These are phyloP conservation scores for Yarrowia galli DNA, from an alignment of 1,139 yeast genomes.

Conservation along the genomic window DNA sequence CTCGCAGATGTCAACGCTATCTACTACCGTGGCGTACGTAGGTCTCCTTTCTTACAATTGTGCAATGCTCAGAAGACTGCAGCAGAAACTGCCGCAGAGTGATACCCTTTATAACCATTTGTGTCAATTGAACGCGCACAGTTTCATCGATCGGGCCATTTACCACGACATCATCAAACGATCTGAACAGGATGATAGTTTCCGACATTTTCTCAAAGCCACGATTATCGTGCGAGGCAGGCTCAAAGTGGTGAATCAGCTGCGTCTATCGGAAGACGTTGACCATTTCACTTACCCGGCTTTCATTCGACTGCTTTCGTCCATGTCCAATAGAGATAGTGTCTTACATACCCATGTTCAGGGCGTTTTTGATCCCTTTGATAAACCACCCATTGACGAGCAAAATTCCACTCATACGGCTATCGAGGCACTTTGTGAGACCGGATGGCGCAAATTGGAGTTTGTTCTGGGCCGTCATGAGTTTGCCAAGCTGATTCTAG, in stretches of 20 bases:
- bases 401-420: not conserved
- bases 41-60: no score
- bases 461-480: not conserved
- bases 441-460: constrained; percentile 12
- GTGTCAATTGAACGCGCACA: not conserved
- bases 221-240: not conserved
- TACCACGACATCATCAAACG: no score
- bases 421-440: constrained; percentile 5
- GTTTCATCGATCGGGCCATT: not conserved
- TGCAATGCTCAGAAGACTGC: constrained; percentile 1
- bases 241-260: not conserved
- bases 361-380: not conserved
- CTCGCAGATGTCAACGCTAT: no score
- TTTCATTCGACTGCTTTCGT: constrained; percentile 2
- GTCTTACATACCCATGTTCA: not conserved
- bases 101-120: constrained; percentile 10
- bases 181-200: not conserved
- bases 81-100: not conserved
- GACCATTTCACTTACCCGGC: not conserved
- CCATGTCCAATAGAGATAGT: not conserved
- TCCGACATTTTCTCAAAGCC: not conserved
- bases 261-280: not conserved
- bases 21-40: no score
- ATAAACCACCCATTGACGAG: not conserved
- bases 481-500: constrained; percentile 5